Conservation (phyloP, 495 filamentous ascomycete genomes). For the Cenococcum geophilum region DNA sequence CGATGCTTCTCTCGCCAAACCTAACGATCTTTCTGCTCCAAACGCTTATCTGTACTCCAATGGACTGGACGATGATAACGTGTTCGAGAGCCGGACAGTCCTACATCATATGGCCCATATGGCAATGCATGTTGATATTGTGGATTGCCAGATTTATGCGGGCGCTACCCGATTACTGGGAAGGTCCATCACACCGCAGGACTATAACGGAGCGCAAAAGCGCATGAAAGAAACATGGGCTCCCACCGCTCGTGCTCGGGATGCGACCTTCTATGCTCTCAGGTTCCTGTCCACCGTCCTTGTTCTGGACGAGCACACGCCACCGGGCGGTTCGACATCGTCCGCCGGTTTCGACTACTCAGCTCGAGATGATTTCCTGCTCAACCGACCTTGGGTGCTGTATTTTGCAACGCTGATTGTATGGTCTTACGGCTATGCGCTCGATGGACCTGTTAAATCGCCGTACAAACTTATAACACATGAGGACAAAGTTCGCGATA, state of each 20-base stretch:
- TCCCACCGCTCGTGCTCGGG: slow-evolving; percentile 81
- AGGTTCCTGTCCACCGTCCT: slow-evolving; percentile 80
- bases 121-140: slow-evolving; percentile 95
- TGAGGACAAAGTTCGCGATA: slow-evolving; percentile 65
- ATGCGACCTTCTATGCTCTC: slow-evolving; percentile 89
- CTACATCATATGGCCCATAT: slow-evolving; percentile 93
- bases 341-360: slow-evolving; percentile 50
- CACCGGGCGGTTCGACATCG: slow-evolving; percentile 3
- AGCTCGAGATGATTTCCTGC: slow-evolving; percentile 80
- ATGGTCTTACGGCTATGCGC: slow-evolving; percentile 90
- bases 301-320: slow-evolving; percentile 44
- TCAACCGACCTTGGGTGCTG: slow-evolving; percentile 95
- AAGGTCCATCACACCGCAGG: slow-evolving; percentile 72
- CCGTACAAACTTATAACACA: slow-evolving; percentile 50
- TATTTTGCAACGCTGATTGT: slow-evolving; percentile 89
- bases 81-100: slow-evolving; percentile 81
- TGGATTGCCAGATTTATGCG: slow-evolving; percentile 96
- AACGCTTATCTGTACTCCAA: slow-evolving; percentile 28
- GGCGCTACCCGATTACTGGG: slow-evolving; percentile 79
- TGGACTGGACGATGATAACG: slow-evolving; percentile 60
- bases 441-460: slow-evolving; percentile 67
- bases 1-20: slow-evolving; percentile 67
- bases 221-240: slow-evolving; percentile 90
- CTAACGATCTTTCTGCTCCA: slow-evolving; percentile 39
- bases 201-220: slow-evolving; percentile 71